Conservation (phyloP, 345 rosid species). For the Corchorus olitorius region DNA sequence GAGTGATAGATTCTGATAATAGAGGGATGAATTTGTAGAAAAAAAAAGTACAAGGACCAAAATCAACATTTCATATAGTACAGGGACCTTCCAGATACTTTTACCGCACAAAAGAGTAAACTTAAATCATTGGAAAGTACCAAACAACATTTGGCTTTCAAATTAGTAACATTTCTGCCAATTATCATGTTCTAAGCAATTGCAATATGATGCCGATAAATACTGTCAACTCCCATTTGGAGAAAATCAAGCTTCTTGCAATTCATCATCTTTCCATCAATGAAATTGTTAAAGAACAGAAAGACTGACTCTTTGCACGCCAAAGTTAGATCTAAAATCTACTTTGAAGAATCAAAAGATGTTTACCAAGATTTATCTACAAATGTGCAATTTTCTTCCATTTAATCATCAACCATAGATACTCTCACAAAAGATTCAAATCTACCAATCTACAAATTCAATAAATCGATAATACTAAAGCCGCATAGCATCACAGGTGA, state of each 20-base stretch:
- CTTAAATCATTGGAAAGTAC: not conserved
- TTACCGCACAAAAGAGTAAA: too few relatives aligned
- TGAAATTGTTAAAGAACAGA: not conserved
- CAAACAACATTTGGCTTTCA: conserved; percentile 2
- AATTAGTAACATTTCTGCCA: not conserved
- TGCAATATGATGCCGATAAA: not conserved
- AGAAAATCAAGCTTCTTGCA: not conserved
- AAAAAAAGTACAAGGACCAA: too few relatives aligned
- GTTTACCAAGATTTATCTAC: not conserved
- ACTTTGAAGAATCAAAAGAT: not conserved
- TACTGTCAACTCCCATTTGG: not conserved
- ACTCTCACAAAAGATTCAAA: not conserved
- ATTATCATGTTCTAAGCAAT: not conserved
- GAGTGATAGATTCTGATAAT: too few relatives aligned
- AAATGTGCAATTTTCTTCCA: not conserved
- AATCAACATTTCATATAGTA: too few relatives aligned
- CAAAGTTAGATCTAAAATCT: conserved; percentile 2
- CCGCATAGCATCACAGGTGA: not conserved
- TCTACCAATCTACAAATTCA: not conserved
- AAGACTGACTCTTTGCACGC: not conserved
- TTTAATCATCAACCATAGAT: not conserved
- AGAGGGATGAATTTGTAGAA: too few relatives aligned
- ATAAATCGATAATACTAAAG: not conserved
- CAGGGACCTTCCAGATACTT: too few relatives aligned
- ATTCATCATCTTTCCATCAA: not conserved